Conservation (phyloP, 2,329 filamentous ascomycete species). For the Pseudocercospora vitis region DNA sequence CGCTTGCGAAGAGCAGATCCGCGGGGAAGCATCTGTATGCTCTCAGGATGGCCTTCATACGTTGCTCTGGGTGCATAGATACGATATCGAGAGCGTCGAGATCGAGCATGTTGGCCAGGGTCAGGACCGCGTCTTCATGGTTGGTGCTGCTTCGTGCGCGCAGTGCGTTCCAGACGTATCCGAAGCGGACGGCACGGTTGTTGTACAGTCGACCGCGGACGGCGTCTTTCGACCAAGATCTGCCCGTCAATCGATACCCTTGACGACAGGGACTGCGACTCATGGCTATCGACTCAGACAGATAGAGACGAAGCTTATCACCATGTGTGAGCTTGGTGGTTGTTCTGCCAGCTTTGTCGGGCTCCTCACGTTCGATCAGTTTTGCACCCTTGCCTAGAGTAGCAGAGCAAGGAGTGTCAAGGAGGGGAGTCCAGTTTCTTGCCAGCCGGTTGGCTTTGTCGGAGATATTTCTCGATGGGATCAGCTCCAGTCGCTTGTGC, state of each 20-base stretch:
- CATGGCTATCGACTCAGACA: not conserved
- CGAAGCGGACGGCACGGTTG: not conserved
- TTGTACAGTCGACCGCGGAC: conserved; percentile 1
- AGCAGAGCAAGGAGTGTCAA: not conserved
- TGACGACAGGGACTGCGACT: not conserved
- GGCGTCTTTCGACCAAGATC: not conserved
- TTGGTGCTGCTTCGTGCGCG: not conserved
- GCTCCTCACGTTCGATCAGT: not conserved
- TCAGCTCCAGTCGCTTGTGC: not conserved
- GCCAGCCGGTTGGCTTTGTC: not conserved
- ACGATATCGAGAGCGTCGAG: not conserved
- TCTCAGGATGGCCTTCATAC: conserved; percentile 4
- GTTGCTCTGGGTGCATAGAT: conserved; percentile 1
- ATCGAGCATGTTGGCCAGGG: not conserved
- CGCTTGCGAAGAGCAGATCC: not conserved
- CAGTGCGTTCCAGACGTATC: conserved; percentile 4
- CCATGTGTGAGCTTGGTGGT: not conserved
- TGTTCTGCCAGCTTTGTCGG: not conserved
- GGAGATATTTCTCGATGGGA: not conserved
- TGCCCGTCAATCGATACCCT: not conserved
- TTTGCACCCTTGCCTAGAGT: not conserved
- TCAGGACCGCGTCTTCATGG: not conserved
- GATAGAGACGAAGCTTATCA: not conserved
- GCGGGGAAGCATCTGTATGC: conserved; percentile 1
- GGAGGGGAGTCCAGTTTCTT: not conserved